These are phyloP conservation scores for Candida quercuum DNA, from an alignment of 805 yeast species.

Conservation along the genomic window DNA sequence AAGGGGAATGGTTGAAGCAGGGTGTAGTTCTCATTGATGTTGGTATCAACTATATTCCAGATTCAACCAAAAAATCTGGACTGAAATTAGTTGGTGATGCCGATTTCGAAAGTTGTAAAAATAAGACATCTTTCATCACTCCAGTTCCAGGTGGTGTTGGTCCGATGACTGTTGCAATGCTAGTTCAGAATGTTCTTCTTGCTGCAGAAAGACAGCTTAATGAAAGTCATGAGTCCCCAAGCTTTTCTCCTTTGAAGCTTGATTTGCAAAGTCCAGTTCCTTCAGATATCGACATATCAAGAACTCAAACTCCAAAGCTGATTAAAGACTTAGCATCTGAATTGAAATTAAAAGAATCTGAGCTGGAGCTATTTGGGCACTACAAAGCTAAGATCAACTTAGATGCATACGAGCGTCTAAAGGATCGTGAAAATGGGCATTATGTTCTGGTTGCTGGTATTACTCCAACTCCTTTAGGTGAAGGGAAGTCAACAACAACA, in stretches of 20 bases:
- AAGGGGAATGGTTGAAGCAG: constrained; percentile 69
- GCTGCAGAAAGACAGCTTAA: constrained; percentile 52
- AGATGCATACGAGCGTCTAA: constrained; percentile 55
- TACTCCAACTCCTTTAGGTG: constrained; percentile 83
- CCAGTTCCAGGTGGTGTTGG: constrained; percentile 94
- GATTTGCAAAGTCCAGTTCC: constrained; percentile 65
- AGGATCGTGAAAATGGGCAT: constrained; percentile 57
- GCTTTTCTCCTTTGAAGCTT: constrained; percentile 49
- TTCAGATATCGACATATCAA: constrained; percentile 72
- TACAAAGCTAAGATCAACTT: constrained; percentile 74
- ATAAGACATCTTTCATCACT: constrained; percentile 60
- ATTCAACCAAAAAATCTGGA: constrained; percentile 62
- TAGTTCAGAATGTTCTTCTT: constrained; percentile 62
- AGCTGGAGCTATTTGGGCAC: constrained; percentile 70
- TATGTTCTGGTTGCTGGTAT: constrained; percentile 78
- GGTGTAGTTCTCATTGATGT: constrained; percentile 75
- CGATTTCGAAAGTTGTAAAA: constrained; percentile 51
- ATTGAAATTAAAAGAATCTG: constrained; percentile 60
- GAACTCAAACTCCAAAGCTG: constrained; percentile 68
- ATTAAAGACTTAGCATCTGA: constrained; percentile 65
- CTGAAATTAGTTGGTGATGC: constrained; percentile 74
- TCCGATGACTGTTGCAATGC: constrained; percentile 86
- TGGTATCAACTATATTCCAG: constrained; percentile 74
- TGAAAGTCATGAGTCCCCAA: constrained; percentile 20
- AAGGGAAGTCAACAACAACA: constrained; percentile 81